Percentiles rank a stretch among this genome's conserved stretches.
Conservation (phyloP, 257 asterid species). For the Asclepias syriaca region DNA sequence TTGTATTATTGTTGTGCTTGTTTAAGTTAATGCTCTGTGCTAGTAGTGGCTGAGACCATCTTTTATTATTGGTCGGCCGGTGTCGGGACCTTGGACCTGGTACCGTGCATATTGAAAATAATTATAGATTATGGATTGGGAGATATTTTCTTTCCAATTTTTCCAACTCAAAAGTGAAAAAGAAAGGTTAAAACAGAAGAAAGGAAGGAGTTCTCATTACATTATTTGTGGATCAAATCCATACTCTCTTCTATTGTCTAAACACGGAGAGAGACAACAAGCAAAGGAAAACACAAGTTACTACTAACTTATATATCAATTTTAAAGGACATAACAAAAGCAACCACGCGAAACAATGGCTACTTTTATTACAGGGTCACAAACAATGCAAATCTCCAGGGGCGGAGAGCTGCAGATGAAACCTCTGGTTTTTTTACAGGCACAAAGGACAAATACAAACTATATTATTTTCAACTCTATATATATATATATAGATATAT, state of each 20-base stretch:
- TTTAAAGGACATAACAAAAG: background rate
- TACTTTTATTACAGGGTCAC: slow-evolving; percentile 10
- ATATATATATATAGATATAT: background rate
- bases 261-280: slow-evolving; percentile 8
- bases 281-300: background rate
- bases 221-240: slow-evolving; percentile 3
- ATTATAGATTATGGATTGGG: too few species aligned
- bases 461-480: background rate
- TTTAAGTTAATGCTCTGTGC: background rate
- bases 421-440: slow-evolving; percentile 1
- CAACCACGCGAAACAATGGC: slow-evolving; percentile 5
- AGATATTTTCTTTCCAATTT: too few species aligned
- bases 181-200: background rate
- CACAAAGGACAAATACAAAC: slow-evolving; percentile 2
- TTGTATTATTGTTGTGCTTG: slow-evolving; percentile 11
- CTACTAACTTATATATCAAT: too few species aligned
- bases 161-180: too few species aligned
- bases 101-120: too few species aligned
- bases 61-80: too few species aligned
- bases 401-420: background rate
- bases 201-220: slow-evolving; percentile 17
- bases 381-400: background rate
- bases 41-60: background rate
- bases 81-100: too few species aligned
- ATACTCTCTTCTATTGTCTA: background rate